Base-by-base conservation (phyloP, 768 basidiomycete species). In the Rossbeevera mucosa region DNA sequence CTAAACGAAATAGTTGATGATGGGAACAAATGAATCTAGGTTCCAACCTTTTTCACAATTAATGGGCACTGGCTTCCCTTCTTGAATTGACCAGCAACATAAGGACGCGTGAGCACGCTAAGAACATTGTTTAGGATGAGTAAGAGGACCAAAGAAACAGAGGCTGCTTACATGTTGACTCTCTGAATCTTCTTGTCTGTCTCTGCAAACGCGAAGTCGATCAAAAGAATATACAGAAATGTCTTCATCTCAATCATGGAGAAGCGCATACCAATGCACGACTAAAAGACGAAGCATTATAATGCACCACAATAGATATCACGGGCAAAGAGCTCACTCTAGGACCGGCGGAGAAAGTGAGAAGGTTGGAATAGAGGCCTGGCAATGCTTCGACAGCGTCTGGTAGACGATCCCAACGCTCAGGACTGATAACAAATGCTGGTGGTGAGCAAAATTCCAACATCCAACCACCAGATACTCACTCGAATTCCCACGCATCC, bases 241-340 rank as follows among this genome's bases (percentile, higher is more conserved):
- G 80, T 76, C 71, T 92, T 92, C 58, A 90, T 83, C 71, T 93
- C 89, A 49, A 91, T 87, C 64, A 91, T 71, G 5, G 90, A 88
- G 66, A 93, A 90, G 21, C 84, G 81, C 72, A 87, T 76, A 3
- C 90, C 90, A 45, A 91, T 86, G 63, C 91, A 92, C 1, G 88
- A 86, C 90, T 92, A 47, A 53, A 31, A 5, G 16, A n/a, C 18
- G 1, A 7, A 14, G 4, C 14, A 45, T 62, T 50, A 48, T 16
- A 4, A 22, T n/a, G 26, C 25, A 36, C 28, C 5, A 44, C 50
- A 5, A 30, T 9, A 16, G 20, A 29, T 18, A n/a, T 25, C 21
- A 25, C 12, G 7, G 12, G 20, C 2, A 22, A 31, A 26, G 6
- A 38, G 74, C 88, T 52, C 65, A 88, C 90, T 45, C 90, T 77